Base-by-base conservation (phyloP, 495 filamentous ascomycete species). In the Trypethelium eluteriae region DNA sequence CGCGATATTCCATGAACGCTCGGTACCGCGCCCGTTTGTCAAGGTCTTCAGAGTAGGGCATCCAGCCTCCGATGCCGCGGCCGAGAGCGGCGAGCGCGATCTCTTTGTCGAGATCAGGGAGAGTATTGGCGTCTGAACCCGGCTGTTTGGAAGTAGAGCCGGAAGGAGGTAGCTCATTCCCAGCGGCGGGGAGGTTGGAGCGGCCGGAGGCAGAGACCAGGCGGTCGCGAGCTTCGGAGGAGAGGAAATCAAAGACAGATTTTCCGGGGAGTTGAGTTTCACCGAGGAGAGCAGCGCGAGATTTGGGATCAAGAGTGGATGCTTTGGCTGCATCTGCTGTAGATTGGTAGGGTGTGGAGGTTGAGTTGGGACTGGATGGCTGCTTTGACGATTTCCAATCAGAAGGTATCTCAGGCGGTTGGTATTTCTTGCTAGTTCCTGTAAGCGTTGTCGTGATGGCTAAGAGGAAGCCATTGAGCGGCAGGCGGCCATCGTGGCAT, bases 231-330 rank as follows among this genome's bases (percentile, higher is more conserved):
- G 90, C 86, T 47, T 89, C 85, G 1, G 92, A 83, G 0, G 91
- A 89, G 76, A 98, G 84, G 79, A 88, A 98, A 75, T 97, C 92
- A 74, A 98, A 98, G 41, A 98, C 87, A 1, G 94, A 98, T 76
- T 97, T 96, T 10, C 91, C 89, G 3, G 92, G 93, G 1, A 98
- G 79, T 50, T 87, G 84, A 38, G 84, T 80, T 75, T 98, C 93
- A 25, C 92, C 92, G 0, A 98, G 80, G 11, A 96, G 79, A 16
- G 88, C 85, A 11, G 92, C 94, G 69, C 94, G 84, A 38, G 91
- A 80, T 68, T 82, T 88, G 3, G 93, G 89, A 74, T 96, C 85
- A 9, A 97, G 83, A 7, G 81, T 85, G 0, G 90, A 93, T 9
- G 86, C 78, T 74, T 87, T 88, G 14, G 91, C 90, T 0, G 87